These are phyloP conservation scores for Russula foetens DNA, from an alignment of 768 basidiomycete genomes.

Conservation along the genomic window DNA sequence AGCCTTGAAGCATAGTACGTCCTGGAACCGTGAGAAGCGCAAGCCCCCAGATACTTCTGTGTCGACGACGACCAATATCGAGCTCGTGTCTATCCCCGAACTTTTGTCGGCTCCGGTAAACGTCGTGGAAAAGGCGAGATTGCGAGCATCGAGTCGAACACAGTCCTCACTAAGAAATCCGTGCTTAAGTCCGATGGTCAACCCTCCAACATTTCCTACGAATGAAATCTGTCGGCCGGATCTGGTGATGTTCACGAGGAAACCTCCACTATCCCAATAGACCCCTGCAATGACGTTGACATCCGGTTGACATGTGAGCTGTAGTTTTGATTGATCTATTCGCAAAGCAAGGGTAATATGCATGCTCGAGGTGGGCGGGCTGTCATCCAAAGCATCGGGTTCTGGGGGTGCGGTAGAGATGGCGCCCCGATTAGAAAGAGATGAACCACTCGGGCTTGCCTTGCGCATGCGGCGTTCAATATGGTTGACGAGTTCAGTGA, in stretches of 20 bases:
- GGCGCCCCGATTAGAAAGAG: not conserved
- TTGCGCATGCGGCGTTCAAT: slow-evolving; percentile 65
- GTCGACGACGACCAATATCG: slow-evolving; percentile 70
- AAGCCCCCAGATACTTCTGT: slow-evolving; percentile 77
- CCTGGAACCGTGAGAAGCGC: slow-evolving; percentile 80
- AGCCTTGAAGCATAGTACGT: slow-evolving; percentile 90
- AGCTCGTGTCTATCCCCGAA: slow-evolving; percentile 34
- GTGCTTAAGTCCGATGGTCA: slow-evolving; percentile 76
- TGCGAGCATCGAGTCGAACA: slow-evolving; percentile 69
- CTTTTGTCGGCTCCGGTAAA: slow-evolving; percentile 46
- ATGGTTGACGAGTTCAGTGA: slow-evolving; percentile 63
- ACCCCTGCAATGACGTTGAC: slow-evolving; percentile 87
- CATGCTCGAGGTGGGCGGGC: slow-evolving; percentile 37
- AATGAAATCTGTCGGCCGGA: slow-evolving; percentile 65
- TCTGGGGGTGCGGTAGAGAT: slow-evolving; percentile 1
- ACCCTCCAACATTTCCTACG: slow-evolving; percentile 71
- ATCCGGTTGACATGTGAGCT: slow-evolving; percentile 83
- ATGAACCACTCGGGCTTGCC: slow-evolving; percentile 29
- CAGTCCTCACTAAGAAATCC: slow-evolving; percentile 81
- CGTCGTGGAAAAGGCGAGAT: slow-evolving; percentile 70
- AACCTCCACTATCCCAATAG: slow-evolving; percentile 93
- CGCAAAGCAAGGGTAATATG: slow-evolving; percentile 82
- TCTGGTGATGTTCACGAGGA: slow-evolving; percentile 71
- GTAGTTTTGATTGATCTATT: slow-evolving; percentile 83
- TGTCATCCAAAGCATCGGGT: slow-evolving; percentile 9